These are phyloP conservation scores for Exobasidium rhododendri DNA, from an alignment of 1,284 basidiomycete species.

Conservation along the genomic window DNA sequence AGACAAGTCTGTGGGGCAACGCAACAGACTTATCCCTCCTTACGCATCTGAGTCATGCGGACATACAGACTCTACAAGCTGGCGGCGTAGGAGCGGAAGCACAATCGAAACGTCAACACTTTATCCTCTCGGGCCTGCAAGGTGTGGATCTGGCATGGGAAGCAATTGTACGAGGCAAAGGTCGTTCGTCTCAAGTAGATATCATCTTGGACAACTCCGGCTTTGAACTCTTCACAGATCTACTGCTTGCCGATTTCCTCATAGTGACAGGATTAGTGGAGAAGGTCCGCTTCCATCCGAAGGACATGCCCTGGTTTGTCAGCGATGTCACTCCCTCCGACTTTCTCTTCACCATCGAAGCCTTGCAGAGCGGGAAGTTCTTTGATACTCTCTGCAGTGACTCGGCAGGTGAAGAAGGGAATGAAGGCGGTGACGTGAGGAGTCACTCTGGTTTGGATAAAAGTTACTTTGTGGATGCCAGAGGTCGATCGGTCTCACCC, in stretches of 20 bases:
- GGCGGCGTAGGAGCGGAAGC: slow-evolving; percentile 53
- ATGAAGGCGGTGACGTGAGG: not conserved
- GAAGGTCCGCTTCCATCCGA: slow-evolving; percentile 51
- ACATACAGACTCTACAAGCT: slow-evolving; percentile 63
- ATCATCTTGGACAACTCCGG: slow-evolving; percentile 87
- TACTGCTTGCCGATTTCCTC: slow-evolving; percentile 86
- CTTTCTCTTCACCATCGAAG: slow-evolving; percentile 55
- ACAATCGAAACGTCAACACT: slow-evolving; percentile 45
- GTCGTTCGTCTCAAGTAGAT: slow-evolving; percentile 61
- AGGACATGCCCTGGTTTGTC: slow-evolving; percentile 54
- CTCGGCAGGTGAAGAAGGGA: slow-evolving; percentile 30
- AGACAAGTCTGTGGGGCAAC: slow-evolving; percentile 72
- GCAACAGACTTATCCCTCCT: slow-evolving; percentile 72
- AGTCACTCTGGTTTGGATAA: slow-evolving; percentile 37
- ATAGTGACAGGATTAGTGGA: slow-evolving; percentile 38
- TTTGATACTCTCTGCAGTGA: slow-evolving; percentile 50
- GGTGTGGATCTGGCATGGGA: slow-evolving; percentile 77
- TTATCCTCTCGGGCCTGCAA: slow-evolving; percentile 69
- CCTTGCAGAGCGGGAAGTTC: slow-evolving; percentile 60
- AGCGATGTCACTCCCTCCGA: slow-evolving; percentile 50
- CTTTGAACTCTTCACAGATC: slow-evolving; percentile 92
- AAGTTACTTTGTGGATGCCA: slow-evolving; percentile 39
- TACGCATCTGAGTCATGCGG: slow-evolving; percentile 72
- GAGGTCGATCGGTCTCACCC: slow-evolving; percentile 38
- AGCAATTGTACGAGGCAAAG: slow-evolving; percentile 63